Conservation (phyloP, 1,284 basidiomycete species). For the Apiotrichum mycotoxinovorans region DNA sequence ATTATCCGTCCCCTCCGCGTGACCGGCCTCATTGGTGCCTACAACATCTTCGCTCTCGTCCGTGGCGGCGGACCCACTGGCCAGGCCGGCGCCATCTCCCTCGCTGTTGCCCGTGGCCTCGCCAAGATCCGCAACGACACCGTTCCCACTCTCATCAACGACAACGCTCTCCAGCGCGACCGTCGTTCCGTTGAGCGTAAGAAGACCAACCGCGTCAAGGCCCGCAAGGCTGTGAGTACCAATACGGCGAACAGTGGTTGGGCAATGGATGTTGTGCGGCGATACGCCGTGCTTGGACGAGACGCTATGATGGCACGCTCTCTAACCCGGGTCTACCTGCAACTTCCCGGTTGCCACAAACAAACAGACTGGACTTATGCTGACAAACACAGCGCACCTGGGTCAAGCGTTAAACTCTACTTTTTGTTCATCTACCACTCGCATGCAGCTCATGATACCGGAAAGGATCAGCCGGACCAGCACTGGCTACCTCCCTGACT, state of each 20-base stretch:
- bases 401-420: constrained; percentile 76
- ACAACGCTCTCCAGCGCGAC: constrained; percentile 82
- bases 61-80: constrained; percentile 86
- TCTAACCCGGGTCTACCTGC: too few relatives aligned
- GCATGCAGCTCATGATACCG: constrained; percentile 7
- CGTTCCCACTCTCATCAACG: constrained; percentile 66
- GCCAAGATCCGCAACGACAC: constrained; percentile 66
- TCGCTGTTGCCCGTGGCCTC: constrained; percentile 79
- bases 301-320: too few relatives aligned
- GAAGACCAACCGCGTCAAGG: constrained; percentile 88
- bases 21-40: constrained; percentile 81
- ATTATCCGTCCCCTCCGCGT: constrained; percentile 79
- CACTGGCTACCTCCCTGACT: too few relatives aligned
- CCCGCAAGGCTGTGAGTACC: constrained; percentile 76
- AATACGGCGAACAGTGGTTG: not conserved
- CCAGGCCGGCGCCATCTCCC: constrained; percentile 83
- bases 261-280: constrained; percentile 4
- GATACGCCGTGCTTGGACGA: too few relatives aligned
- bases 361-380: not conserved
- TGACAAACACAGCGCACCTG: constrained; percentile 65
- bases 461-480: not conserved
- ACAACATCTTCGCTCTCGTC: constrained; percentile 83
- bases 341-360: too few relatives aligned
- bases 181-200: constrained; percentile 97
- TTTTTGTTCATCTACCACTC: constrained; percentile 5